Evolutionary conservation across 805 yeast genomes (phyloP).

Genomic region (Pichia manshurica): DNA sequence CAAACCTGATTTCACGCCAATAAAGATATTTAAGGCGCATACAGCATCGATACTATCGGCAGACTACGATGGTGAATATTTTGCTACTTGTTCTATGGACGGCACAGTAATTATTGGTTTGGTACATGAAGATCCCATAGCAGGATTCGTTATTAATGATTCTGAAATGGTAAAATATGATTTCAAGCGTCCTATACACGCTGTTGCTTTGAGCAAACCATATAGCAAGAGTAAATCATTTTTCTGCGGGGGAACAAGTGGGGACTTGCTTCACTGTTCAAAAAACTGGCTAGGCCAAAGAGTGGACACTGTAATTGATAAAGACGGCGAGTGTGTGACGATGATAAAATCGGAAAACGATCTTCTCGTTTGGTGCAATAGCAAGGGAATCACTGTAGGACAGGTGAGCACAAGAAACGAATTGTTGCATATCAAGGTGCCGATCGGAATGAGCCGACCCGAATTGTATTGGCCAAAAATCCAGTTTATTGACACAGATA

Average conservation of each 20-base stretch:
- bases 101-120: conserved; percentile 87
- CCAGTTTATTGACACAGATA: conserved; percentile 55
- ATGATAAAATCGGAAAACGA: conserved; percentile 59
- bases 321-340: conserved; percentile 64
- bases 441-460: conserved; percentile 53
- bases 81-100: conserved; percentile 90
- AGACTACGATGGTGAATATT: conserved; percentile 62
- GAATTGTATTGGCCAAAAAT: conserved; percentile 83
- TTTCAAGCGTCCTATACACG: conserved; percentile 81
- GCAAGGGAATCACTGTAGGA: conserved; percentile 65
- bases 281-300: conserved; percentile 86
- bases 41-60: conserved; percentile 75
- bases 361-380: conserved; percentile 77
- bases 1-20: conserved; percentile 48
- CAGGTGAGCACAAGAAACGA: conserved; percentile 47
- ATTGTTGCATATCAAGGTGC: conserved; percentile 50
- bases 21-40: conserved; percentile 78
- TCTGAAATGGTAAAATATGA: conserved; percentile 68
- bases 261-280: conserved; percentile 67
- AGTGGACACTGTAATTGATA: conserved; percentile 57
- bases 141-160: conserved; percentile 21
- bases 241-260: conserved; percentile 86
- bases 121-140: conserved; percentile 35
- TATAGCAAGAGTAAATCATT: conserved; percentile 60
- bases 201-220: conserved; percentile 73